Evolutionary conservation across 1,284 basidiomycete genomes (phyloP).

Genomic region (Microstroma glucosiphilum): DNA sequence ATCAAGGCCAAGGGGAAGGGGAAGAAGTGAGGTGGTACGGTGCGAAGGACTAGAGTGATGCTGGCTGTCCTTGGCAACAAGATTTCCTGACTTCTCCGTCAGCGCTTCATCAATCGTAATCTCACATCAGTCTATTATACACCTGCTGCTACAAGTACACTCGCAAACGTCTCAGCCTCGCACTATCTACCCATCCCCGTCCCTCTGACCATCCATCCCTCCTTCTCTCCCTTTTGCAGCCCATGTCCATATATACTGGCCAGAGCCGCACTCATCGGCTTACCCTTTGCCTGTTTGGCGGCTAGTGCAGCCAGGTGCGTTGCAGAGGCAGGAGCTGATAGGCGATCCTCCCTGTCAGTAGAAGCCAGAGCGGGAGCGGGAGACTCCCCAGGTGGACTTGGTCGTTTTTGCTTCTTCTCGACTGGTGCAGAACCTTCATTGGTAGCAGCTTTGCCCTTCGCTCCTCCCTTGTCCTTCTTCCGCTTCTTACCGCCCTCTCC

Average conservation of each 20-base stretch:
- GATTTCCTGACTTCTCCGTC: too few species aligned
- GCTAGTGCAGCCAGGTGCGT: not conserved
- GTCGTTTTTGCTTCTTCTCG: not conserved
- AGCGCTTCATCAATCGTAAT: too few species aligned
- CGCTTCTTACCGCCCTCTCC: constrained; percentile 10
- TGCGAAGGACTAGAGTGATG: not conserved
- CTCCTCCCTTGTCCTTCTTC: constrained; percentile 4
- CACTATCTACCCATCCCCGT: not conserved
- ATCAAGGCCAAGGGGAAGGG: constrained; percentile 2
- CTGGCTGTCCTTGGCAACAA: not conserved
- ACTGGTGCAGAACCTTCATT: too few species aligned
- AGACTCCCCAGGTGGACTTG: not conserved
- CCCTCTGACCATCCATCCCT: not conserved
- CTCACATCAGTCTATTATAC: too few species aligned
- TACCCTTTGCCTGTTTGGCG: not conserved
- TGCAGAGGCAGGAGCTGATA: not conserved
- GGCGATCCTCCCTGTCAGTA: not conserved
- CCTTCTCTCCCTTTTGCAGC: constrained; percentile 5
- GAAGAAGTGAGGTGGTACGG: not conserved
- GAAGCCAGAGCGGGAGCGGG: not conserved
- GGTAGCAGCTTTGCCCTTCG: too few species aligned
- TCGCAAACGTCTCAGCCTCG: not conserved
- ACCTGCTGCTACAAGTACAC: not conserved
- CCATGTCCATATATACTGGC: constrained; percentile 11
- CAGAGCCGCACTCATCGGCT: constrained; percentile 11